Conservation (phyloP, 192 early-diverging fungal species). For the Gonapodya prolifera region DNA sequence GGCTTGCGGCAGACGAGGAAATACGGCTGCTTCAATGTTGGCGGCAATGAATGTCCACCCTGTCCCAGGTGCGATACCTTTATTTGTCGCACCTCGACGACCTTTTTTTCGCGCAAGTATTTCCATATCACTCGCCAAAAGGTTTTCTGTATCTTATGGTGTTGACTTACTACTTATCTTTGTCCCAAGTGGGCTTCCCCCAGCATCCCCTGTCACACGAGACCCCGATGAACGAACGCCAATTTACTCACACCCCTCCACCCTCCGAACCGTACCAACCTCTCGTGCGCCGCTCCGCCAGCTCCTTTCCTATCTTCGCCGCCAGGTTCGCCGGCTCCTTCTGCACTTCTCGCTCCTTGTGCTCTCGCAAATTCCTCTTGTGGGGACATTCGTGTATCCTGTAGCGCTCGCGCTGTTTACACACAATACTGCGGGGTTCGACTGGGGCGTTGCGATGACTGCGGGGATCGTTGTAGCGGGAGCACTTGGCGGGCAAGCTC, state of each 20-base stretch:
- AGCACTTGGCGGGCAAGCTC: not conserved
- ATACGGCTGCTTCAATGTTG: no score
- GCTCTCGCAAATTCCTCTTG: not conserved
- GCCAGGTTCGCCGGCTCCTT: not conserved
- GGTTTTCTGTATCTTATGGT: no score
- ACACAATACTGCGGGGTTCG: not conserved
- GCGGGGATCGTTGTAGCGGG: not conserved
- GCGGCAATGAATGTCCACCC: no score
- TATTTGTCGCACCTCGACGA: not conserved
- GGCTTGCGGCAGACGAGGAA: no score
- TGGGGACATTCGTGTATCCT: not conserved
- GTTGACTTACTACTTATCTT: no score
- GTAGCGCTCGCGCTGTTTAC: not conserved
- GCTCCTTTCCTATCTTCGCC: not conserved
- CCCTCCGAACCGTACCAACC: not conserved
- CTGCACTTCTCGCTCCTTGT: not conserved
- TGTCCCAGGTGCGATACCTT: not conserved
- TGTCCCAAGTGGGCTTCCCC: not conserved
- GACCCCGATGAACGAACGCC: not conserved
- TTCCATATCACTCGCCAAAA: no score
- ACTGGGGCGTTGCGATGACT: not conserved
- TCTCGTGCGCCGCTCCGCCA: not conserved
- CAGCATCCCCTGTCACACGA: not conserved
- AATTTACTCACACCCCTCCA: not conserved
- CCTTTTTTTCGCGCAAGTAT: not conserved